Evolutionary conservation across 257 asterid genomes (phyloP), one percentile per base, ranked within the genome.

Genomic region (Solanum tarijense): DNA sequence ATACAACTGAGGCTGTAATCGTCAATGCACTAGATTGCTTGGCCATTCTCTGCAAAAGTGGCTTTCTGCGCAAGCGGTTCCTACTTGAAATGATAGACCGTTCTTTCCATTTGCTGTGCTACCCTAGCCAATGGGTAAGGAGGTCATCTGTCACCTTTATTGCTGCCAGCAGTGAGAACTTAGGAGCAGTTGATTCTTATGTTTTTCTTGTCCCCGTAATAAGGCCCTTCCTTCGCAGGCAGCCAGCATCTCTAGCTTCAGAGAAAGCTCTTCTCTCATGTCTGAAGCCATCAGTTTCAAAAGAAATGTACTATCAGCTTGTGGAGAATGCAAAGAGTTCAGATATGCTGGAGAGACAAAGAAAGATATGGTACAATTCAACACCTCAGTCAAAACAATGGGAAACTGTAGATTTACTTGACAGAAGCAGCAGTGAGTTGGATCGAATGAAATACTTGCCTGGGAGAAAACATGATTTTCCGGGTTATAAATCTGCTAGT

Each of bases 111-210:
- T 90, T 97, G 92, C 91, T 97, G 85, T 95, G 98, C 89, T 95
- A 95, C 91, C 99, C 99, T 81, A 94, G 98, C 90, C 93, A 93
- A 89, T 96, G 99, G 99, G 98, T 97, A 29, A 94, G 98, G 94
- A 94, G 93, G 91, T 92, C 98, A 55, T 92, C 92, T 12, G 98
- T 94, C 86, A 86, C 94, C 83, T 96, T 97, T 90, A 96, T 96
- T 88, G 95, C 99, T 13, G 95, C 98, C 81, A 95, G 96, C 88
- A 97, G 99, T 87, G 99, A 95, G 91, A 93, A 89, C 92, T 92
- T 97, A 88, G 98, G 99, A 89, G 99, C 99, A 18, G 98, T 97
- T 27, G 99, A 96, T 94, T 97, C 99, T 36, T 96, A 94, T 90
- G 99, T 96, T 92, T 97, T 94, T 92, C 98, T 97, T 88, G 99